phyloP scores from a whole-genome alignment of 106 monocot species.

The Dendrobium officinale region DNA sequence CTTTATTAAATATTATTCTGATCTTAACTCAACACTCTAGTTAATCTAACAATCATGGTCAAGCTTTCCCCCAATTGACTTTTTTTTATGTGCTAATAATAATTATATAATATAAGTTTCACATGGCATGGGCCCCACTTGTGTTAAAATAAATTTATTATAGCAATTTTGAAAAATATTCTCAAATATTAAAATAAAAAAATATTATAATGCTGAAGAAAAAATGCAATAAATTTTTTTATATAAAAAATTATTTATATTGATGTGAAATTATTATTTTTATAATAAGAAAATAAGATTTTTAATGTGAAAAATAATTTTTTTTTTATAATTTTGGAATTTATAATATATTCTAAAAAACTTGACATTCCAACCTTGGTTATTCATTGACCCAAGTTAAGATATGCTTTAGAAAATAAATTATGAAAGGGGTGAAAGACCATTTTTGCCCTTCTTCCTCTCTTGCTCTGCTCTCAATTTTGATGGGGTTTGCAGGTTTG shows the following conservation, averaged over 20 bases:
- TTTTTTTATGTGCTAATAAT: not conserved
- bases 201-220: too few species aligned
- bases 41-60: not conserved
- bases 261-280: too few species aligned
- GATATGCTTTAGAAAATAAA: not conserved
- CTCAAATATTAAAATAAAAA: not conserved
- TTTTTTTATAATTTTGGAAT: not conserved
- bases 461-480: not conserved
- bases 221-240: too few species aligned
- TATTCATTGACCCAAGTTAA: not conserved
- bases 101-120: not conserved
- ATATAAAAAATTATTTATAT: too few species aligned
- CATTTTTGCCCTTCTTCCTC: not conserved
- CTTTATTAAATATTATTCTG: not conserved
- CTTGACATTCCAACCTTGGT: not conserved
- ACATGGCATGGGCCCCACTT: conserved; percentile 1
- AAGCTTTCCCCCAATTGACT: not conserved
- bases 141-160: not conserved
- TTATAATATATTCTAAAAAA: not conserved
- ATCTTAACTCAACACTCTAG: not conserved
- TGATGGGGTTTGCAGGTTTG: not conserved
- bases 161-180: not conserved
- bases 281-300: too few species aligned
- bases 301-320: not conserved
- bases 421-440: not conserved